A percentile compares a stretch with the other conserved stretches of the same genome.
Evolutionary conservation across 345 rosid species (phyloP).

Genomic region (Euphorbia peplus): DNA sequence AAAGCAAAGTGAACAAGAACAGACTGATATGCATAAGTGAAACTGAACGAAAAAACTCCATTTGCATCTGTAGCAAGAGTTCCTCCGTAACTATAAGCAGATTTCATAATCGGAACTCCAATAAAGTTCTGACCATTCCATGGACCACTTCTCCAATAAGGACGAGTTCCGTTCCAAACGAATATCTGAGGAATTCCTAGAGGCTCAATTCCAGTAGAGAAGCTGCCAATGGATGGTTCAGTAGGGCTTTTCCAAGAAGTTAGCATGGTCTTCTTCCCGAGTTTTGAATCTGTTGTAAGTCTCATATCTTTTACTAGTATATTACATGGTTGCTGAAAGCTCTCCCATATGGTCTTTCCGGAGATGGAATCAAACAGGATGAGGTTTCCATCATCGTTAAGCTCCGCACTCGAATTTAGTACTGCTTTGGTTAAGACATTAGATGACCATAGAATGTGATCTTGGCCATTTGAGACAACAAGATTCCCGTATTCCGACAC

Average conservation of each 20-base stretch:
- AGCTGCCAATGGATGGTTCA: slow-evolving; percentile 55
- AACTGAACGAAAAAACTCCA: too few relatives aligned
- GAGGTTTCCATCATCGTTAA: slow-evolving; percentile 52
- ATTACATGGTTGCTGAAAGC: slow-evolving; percentile 43
- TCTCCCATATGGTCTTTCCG: slow-evolving; percentile 48
- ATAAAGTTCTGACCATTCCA: slow-evolving; percentile 51
- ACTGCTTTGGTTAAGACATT: slow-evolving; percentile 15
- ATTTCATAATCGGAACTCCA: slow-evolving; percentile 31
- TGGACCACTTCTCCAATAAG: slow-evolving; percentile 54
- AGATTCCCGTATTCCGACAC: slow-evolving; percentile 44
- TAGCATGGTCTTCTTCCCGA: slow-evolving; percentile 26
- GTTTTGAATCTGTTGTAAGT: slow-evolving; percentile 22
- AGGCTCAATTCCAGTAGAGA: slow-evolving; percentile 32
- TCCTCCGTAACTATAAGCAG: too few relatives aligned
- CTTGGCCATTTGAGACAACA: slow-evolving; percentile 36
- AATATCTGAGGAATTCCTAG: slow-evolving; percentile 29
- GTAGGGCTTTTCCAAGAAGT: slow-evolving; percentile 47
- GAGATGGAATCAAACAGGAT: slow-evolving; percentile 25
- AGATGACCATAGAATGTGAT: slow-evolving; percentile 53
- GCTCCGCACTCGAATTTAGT: slow-evolving; percentile 31
- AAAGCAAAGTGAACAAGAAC: slow-evolving; percentile 5
- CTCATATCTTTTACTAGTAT: slow-evolving; percentile 37
- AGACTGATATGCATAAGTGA: too few relatives aligned
- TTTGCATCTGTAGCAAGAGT: too few relatives aligned
- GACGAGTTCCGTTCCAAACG: slow-evolving; percentile 40